A percentile compares a stretch with the other conserved stretches of the same genome.
These are phyloP conservation scores for Cyclotella choctawhatcheeana DNA, from an alignment of 108 stramenopile species.

Conservation along the genomic window DNA sequence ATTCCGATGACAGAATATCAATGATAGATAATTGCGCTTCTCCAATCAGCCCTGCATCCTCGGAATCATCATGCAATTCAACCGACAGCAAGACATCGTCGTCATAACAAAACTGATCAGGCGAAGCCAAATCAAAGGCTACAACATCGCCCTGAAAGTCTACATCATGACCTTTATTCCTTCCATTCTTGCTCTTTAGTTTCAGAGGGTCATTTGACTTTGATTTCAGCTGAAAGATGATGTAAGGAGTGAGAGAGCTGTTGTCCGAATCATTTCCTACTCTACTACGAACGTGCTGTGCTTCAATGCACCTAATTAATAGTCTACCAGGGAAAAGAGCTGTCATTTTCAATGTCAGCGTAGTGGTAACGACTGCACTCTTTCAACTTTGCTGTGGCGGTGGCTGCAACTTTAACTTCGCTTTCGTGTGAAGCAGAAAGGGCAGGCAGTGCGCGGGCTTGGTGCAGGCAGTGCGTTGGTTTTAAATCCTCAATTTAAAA, in stretches of 20 bases:
- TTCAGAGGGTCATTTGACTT: neutral
- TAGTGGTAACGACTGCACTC: neutral
- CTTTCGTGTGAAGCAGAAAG: too few relatives aligned
- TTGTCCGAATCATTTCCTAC: conserved; percentile 3
- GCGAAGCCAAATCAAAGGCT: conserved; percentile 60
- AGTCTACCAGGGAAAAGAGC: conserved; percentile 26
- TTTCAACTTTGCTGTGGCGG: too few relatives aligned
- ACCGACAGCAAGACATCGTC: conserved; percentile 56
- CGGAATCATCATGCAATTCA: conserved; percentile 55
- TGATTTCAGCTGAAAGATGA: conserved; percentile 47
- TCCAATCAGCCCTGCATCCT: conserved; percentile 21
- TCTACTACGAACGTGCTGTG: conserved; percentile 27
- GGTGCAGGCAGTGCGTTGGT: too few relatives aligned
- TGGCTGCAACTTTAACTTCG: too few relatives aligned
- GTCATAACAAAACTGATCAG: conserved; percentile 42
- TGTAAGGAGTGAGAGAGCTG: conserved; percentile 34
- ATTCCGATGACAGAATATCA: conserved; percentile 25
- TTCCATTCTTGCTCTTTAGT: conserved; percentile 28
- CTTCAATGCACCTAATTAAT: conserved; percentile 36
- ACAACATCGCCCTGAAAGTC: conserved; percentile 59
- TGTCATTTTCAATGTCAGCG: neutral
- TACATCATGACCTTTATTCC: conserved; percentile 51
- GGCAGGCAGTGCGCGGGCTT: too few relatives aligned
- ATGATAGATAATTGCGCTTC: conserved; percentile 21
- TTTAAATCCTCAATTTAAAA: too few relatives aligned